A percentile compares a stretch with the other conserved stretches of the same genome.
Evolutionary conservation across 805 yeast species (phyloP).

Genomic region (Kuraishia piskuri): DNA sequence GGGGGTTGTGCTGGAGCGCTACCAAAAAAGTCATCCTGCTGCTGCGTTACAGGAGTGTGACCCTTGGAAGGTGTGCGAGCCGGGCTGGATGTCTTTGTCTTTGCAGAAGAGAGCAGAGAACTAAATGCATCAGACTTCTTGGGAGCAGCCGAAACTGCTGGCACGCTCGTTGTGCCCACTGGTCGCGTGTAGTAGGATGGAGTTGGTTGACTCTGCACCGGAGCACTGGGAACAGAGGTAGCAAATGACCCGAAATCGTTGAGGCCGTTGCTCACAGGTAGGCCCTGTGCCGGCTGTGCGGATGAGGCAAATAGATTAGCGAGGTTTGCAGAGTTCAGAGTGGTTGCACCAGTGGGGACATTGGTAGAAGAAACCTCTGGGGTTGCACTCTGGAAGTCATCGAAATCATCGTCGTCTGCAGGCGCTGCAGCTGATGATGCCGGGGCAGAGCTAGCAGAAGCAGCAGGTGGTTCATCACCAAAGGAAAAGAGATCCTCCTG

Average conservation of each 20-base stretch:
- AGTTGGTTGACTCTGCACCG: constrained; percentile 3
- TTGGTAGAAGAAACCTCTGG: constrained; percentile 25
- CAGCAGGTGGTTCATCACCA: constrained; percentile 20
- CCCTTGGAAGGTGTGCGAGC: constrained; percentile 2
- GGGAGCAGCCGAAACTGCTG: constrained; percentile 30
- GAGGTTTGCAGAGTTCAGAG: constrained; percentile 17
- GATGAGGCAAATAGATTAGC: constrained; percentile 22
- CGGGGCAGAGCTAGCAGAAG: constrained; percentile 12
- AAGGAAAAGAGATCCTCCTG: constrained; percentile 43
- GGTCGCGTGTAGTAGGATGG: constrained; percentile 5
- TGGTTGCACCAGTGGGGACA: constrained; percentile 9
- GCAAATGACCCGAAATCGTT: constrained; percentile 1
- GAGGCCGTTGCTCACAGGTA: constrained; percentile 3
- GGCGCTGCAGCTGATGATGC: constrained; percentile 5
- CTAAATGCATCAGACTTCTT: constrained; percentile 62
- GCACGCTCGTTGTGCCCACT: constrained; percentile 22
- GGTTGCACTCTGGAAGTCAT: constrained; percentile 68
- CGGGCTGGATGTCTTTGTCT: constrained; percentile 25
- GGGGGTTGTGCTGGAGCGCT: constrained; percentile 17
- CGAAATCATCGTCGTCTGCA: constrained; percentile 64
- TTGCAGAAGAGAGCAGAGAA: constrained; percentile 58
- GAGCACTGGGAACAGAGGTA: constrained; percentile 1
- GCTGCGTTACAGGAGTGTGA: constrained; percentile 7
- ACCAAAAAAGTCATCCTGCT: constrained; percentile 25
- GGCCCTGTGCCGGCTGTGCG: constrained; percentile 14